Evolutionary conservation across 148 eudicot species (phyloP).

Genomic region (Rhododendron mucronatum): DNA sequence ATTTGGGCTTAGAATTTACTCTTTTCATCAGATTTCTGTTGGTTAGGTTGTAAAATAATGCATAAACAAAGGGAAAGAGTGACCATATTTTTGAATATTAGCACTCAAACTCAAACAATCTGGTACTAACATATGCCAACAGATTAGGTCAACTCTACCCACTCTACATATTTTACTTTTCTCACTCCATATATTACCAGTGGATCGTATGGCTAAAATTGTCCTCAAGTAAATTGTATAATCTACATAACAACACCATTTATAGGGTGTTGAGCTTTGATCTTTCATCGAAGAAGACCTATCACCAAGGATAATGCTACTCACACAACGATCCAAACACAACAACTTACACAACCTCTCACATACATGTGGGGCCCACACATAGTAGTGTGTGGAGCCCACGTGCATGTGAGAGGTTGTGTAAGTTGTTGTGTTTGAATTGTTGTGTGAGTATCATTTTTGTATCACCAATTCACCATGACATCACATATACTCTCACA

Average conservation of each 20-base stretch:
- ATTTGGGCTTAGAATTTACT: background rate
- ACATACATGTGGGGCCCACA: no score
- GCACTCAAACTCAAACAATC: background rate
- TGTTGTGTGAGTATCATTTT: no score
- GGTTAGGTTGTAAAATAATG: background rate
- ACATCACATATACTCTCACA: background rate
- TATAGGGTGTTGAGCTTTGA: background rate
- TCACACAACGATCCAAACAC: no score
- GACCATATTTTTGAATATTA: background rate
- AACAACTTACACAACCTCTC: no score
- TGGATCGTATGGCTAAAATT: background rate
- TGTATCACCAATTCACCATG: background rate
- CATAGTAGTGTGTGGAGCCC: no score
- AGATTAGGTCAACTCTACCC: background rate
- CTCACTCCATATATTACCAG: background rate
- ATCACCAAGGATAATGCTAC: no score
- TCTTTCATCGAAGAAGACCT: background rate
- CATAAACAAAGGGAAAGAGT: background rate
- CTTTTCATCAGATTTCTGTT: background rate
- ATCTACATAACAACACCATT: background rate
- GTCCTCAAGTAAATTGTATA: background rate
- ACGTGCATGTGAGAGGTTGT: no score
- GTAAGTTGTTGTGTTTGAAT: no score
- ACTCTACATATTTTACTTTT: background rate
- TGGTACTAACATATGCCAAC: background rate